Percentiles rank a stretch among this genome's conserved stretches.
phyloP scores from a whole-genome alignment of 768 basidiomycete species.

The Chalciporus sphaerocephalus region DNA sequence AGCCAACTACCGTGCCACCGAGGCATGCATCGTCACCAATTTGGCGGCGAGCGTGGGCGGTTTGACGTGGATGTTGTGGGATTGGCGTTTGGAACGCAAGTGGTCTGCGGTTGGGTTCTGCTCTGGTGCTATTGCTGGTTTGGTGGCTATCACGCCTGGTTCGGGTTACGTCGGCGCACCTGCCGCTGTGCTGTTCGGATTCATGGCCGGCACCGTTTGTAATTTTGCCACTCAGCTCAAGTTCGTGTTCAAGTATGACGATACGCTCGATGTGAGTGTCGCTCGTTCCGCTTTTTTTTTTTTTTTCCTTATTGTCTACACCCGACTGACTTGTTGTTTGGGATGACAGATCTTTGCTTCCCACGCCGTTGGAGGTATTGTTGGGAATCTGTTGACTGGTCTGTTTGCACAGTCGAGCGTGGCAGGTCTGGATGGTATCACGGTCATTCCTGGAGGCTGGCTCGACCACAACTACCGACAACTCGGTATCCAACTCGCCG shows the following conservation, averaged over 20 bases:
- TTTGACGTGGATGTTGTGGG: conserved; percentile 91
- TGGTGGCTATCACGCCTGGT: conserved; percentile 86
- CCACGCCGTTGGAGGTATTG: conserved; percentile 72
- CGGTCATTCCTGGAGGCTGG: conserved; percentile 77
- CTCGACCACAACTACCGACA: conserved; percentile 77
- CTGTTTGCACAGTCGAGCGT: conserved; percentile 82
- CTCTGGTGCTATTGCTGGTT: conserved; percentile 87
- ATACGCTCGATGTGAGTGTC: conserved; percentile 66
- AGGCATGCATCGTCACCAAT: conserved; percentile 93
- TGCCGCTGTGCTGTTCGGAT: conserved; percentile 81
- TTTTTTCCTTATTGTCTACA: too few relatives aligned
- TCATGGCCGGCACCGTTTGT: conserved; percentile 77
- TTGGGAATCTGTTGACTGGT: conserved; percentile 81
- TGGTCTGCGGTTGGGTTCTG: conserved; percentile 95
- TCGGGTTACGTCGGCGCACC: conserved; percentile 80
- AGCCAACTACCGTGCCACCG: conserved; percentile 81
- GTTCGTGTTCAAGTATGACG: conserved; percentile 71
- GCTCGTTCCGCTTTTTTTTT: background rate
- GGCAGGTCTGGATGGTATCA: conserved; percentile 74
- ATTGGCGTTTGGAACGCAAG: conserved; percentile 89
- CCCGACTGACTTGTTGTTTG: background rate
- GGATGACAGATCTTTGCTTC: conserved; percentile 76
- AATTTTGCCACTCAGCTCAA: conserved; percentile 98
- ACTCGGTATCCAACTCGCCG: conserved; percentile 81
- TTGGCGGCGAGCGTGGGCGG: conserved; percentile 86